phyloP scores from a whole-genome alignment of 805 yeast genomes.

The Torulaspora indica region DNA sequence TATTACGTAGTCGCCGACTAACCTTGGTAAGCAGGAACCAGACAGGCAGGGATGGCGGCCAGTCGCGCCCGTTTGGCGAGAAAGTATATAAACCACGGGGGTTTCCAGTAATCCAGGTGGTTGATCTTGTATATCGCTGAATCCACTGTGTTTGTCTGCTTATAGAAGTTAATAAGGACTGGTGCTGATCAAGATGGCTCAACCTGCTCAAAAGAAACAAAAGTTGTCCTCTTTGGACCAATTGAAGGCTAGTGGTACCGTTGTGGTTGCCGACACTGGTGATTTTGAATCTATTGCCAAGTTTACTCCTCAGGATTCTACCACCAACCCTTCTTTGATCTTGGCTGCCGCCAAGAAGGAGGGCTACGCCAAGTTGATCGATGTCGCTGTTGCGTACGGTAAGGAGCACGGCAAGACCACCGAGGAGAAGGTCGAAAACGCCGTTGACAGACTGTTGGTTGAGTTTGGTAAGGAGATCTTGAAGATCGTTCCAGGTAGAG shows the following conservation, averaged over 20 bases:
- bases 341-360: constrained; percentile 91
- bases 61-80: neutral
- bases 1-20: too few species aligned
- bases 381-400: constrained; percentile 84
- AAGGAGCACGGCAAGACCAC: constrained; percentile 51
- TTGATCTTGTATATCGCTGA: neutral
- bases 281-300: constrained; percentile 97
- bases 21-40: neutral
- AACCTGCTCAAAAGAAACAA: constrained; percentile 34
- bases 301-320: constrained; percentile 98
- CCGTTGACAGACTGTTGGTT: constrained; percentile 87
- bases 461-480: constrained; percentile 95
- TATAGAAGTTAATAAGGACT: too few species aligned
- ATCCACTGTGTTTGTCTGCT: too few species aligned
- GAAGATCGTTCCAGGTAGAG: constrained; percentile 96
- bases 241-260: constrained; percentile 92
- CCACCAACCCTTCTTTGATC: constrained; percentile 97
- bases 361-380: constrained; percentile 84
- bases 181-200: constrained; percentile 16
- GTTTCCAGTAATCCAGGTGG: neutral
- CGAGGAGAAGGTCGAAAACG: constrained; percentile 65
- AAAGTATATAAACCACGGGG: constrained; percentile 2
- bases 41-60: neutral
- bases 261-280: constrained; percentile 97
- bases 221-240: constrained; percentile 73